Evolutionary conservation across 306 rosid species (phyloP), one percentile per base, ranked within the genome.

Genomic region (Morella rubra): DNA sequence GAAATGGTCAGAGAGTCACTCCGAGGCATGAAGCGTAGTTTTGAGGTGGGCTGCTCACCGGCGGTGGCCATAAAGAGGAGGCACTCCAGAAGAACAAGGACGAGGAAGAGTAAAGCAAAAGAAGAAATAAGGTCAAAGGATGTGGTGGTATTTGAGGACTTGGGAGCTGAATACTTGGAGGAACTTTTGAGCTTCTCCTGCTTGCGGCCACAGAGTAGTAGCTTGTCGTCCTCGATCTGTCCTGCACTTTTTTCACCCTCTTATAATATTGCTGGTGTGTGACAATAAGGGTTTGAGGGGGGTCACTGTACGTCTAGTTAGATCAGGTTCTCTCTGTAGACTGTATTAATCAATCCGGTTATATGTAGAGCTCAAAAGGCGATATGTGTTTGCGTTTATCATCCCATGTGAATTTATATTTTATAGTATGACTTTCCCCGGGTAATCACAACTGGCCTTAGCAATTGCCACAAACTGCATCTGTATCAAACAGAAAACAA

Each of bases 131-230:
- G 14, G 58, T 46, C 70, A 47, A 52, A 72, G 12, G 68, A 4
- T 58, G 20, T 90, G 19, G 67, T 88, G 19, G 96, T 88, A 4
- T 85, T 90, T 64, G 91, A 90, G 77, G 96, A 93, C 75, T 82
- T 93, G 84, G 97, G 97, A 16, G 79, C 90, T 69, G 97, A 93
- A 11, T 93, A 86, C 81, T 77, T 93, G 19, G 97, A 93, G 5
- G 87, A 93, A 53, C 96, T 93, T 62, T 66, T 93, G 80, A 80
- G 76, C 72, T 22, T 60, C n/a, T 73, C 79, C 58, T 55, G 52
- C 15, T 47, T 47, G 52, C 8, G 50, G 12, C 52, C 52, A 49
- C 0, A 11, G 19, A 79, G 75, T 45, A 16, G 8, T 59, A 70
- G 15, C 8, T 1, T 41, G 53, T 69, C 59, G 24, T 16, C 24